These are phyloP conservation scores for Sugiyamaella mastotermitis DNA, from an alignment of 805 yeast species.

Conservation along the genomic window DNA sequence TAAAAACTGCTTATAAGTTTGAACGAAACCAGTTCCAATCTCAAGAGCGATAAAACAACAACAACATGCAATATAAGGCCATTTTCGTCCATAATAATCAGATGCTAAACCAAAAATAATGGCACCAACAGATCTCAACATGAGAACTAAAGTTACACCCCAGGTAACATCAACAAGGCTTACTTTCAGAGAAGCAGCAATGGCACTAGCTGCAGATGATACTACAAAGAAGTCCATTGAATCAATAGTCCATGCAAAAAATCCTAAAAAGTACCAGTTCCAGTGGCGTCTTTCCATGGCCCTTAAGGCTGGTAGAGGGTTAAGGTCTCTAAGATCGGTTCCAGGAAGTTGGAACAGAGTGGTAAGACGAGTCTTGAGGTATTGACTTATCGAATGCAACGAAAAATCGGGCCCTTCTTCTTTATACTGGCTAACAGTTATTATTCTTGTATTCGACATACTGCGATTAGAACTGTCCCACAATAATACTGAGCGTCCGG, in stretches of 20 bases:
- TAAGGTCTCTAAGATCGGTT: conserved; percentile 27
- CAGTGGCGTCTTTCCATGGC: conserved; percentile 47
- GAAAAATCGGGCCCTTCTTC: conserved; percentile 13
- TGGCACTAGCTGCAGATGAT: conserved; percentile 44
- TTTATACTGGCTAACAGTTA: too few relatives aligned
- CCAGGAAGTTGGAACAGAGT: conserved; percentile 13
- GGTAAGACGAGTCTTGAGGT: conserved; percentile 11
- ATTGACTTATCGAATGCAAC: conserved; percentile 1
- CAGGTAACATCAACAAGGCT: conserved; percentile 50
- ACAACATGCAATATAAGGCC: conserved; percentile 52
- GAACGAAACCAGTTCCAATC: conserved; percentile 60
- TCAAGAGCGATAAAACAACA: conserved; percentile 48
- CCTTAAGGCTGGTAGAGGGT: conserved; percentile 55
- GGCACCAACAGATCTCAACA: conserved; percentile 69
- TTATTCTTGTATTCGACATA: too few relatives aligned
- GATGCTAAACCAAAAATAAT: conserved; percentile 55
- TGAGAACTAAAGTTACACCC: conserved; percentile 65
- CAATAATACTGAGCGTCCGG: too few relatives aligned
- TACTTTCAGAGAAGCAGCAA: conserved; percentile 44
- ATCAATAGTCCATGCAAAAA: conserved; percentile 62
- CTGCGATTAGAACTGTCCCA: too few relatives aligned
- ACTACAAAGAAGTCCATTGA: conserved; percentile 64
- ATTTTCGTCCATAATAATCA: conserved; percentile 58
- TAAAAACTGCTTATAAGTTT: conserved; percentile 50
- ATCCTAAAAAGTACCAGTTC: conserved; percentile 53